These are phyloP conservation scores for Coccomyxa sp. DNA, from an alignment of 139 green algal genomes.

Conservation along the genomic window DNA sequence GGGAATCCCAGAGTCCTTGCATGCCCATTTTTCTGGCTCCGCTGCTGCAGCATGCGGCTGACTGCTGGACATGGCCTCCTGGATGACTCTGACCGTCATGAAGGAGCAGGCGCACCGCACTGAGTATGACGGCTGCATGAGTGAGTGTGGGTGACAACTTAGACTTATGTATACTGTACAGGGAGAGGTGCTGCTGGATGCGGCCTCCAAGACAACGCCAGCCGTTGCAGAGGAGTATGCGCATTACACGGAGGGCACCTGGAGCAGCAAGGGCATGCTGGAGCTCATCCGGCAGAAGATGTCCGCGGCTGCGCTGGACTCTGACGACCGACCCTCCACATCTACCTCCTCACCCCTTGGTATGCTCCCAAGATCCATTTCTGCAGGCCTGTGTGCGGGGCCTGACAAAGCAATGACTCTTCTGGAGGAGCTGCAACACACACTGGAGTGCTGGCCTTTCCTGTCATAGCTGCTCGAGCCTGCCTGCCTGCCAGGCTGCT, in stretches of 20 bases:
- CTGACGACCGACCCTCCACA: constrained; percentile 15
- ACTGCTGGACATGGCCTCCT: neutral
- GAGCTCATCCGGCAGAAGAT: constrained; percentile 10
- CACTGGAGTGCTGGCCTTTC: neutral
- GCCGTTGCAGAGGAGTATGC: constrained; percentile 48
- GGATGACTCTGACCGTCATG: neutral
- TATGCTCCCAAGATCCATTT: neutral
- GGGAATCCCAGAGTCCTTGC: too few species aligned
- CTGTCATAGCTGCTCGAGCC: neutral
- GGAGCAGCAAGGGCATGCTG: constrained; percentile 25
- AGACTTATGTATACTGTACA: constrained; percentile 3
- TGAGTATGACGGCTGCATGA: neutral
- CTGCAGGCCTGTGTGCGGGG: too few species aligned
- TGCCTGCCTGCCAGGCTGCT: neutral
- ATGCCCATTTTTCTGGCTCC: too few species aligned
- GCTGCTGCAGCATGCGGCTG: neutral
- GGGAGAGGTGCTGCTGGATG: constrained; percentile 44
- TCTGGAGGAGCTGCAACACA: too few species aligned
- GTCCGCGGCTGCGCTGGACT: neutral
- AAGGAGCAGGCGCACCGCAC: neutral
- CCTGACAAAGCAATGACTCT: too few species aligned
- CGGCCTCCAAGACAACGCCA: constrained; percentile 25
- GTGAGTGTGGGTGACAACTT: neutral
- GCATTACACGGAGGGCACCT: constrained; percentile 4
- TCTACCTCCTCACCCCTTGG: constrained; percentile 10